Percentiles rank a stretch among this genome's conserved stretches.
Evolutionary conservation across 371 early-diverging fungal species (phyloP).

Genomic region (Haplosporangium sp.): DNA sequence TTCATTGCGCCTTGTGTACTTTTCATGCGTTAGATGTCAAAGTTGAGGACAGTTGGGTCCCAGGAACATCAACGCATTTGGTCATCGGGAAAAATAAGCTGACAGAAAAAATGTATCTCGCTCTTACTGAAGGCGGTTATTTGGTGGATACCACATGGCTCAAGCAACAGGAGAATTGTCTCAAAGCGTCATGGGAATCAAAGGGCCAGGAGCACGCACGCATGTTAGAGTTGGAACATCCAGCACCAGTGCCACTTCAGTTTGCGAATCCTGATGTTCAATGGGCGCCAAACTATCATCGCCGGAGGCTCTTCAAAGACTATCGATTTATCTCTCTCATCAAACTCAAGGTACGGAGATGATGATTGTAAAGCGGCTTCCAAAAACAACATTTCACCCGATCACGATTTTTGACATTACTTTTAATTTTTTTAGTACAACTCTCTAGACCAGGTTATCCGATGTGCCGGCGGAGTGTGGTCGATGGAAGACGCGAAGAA

Average conservation of each 20-base stretch:
- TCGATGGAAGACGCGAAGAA: conserved; percentile 4
- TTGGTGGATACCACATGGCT: conserved; percentile 27
- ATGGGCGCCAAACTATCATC: conserved; percentile 30
- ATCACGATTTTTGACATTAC: background rate
- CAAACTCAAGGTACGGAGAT: conserved; percentile 14
- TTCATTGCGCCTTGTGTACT: background rate
- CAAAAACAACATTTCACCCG: background rate
- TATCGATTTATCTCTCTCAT: conserved; percentile 35
- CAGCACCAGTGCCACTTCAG: conserved; percentile 15
- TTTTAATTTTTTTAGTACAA: no score
- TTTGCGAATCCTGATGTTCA: conserved; percentile 13
- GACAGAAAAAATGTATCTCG: conserved; percentile 33
- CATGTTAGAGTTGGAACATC: conserved; percentile 16
- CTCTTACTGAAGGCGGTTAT: conserved; percentile 45
- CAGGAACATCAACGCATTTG: conserved; percentile 42
- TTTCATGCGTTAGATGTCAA: conserved; percentile 22
- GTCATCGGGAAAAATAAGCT: conserved; percentile 31
- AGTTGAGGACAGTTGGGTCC: conserved; percentile 33
- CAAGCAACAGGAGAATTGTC: conserved; percentile 4
- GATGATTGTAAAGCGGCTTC: background rate
- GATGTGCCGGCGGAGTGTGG: conserved; percentile 40
- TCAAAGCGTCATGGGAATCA: conserved; percentile 32
- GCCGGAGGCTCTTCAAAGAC: conserved; percentile 22
- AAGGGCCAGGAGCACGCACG: conserved; percentile 17
- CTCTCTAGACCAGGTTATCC: conserved; percentile 22